Conservation (phyloP, 306 rosid species). For the Medicago ruthenica region DNA sequence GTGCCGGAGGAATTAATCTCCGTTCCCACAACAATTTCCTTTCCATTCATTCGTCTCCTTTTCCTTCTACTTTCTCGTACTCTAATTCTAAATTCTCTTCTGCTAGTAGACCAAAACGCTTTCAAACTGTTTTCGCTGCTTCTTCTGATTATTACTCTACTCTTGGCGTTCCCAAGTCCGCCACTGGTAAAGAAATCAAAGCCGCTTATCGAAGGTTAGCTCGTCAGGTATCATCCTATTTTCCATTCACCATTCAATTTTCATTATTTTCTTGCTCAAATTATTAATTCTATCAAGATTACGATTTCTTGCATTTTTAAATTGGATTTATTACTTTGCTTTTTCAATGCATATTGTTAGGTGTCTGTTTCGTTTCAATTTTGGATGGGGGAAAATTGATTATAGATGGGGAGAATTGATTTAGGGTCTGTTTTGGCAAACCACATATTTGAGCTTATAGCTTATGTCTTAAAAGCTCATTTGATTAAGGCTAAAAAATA, state of each 20-base stretch:
- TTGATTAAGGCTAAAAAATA: too few relatives aligned
- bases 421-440: too few relatives aligned
- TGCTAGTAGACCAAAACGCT: constrained; percentile 48
- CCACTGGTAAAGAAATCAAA: constrained; percentile 79
- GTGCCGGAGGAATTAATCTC: constrained; percentile 54
- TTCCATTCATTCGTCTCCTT: constrained; percentile 46
- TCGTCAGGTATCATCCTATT: constrained; percentile 75
- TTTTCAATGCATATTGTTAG: too few relatives aligned
- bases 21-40: constrained; percentile 56
- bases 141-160: constrained; percentile 87
- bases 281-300: not conserved
- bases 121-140: constrained; percentile 58
- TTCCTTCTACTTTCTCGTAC: constrained; percentile 28
- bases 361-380: too few relatives aligned
- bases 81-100: constrained; percentile 42
- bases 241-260: not conserved
- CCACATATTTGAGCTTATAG: too few relatives aligned
- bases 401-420: too few relatives aligned
- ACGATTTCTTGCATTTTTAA: not conserved
- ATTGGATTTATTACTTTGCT: not conserved
- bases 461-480: too few relatives aligned
- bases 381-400: too few relatives aligned
- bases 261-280: not conserved
- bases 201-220: constrained; percentile 94
- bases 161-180: constrained; percentile 89